These are phyloP conservation scores for Aspergillus vadensis DNA, from an alignment of 2,329 filamentous ascomycete species.

Conservation along the genomic window DNA sequence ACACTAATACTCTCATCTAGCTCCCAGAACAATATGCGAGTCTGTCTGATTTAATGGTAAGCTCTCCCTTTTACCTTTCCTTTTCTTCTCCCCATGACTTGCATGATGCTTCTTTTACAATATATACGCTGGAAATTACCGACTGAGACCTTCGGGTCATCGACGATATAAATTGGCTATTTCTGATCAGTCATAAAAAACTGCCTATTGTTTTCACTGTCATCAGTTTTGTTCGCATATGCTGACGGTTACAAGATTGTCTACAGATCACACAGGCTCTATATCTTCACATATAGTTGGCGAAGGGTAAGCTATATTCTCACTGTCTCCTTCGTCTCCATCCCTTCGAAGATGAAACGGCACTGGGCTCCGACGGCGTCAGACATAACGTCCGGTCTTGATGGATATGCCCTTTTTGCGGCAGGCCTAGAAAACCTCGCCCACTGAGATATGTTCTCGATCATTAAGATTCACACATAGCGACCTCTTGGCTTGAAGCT, in stretches of 20 bases:
- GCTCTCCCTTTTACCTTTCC: constrained; percentile 38
- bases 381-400: constrained; percentile 62
- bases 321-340: constrained; percentile 2
- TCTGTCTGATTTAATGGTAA: constrained; percentile 24
- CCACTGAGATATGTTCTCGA: constrained; percentile 68
- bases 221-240: constrained; percentile 8
- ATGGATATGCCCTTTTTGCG: constrained; percentile 84
- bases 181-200: constrained; percentile 61
- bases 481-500: constrained; percentile 29
- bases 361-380: constrained; percentile 91
- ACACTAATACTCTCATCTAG: constrained; percentile 5
- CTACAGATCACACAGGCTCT: neutral
- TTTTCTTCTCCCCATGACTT: constrained; percentile 20
- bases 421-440: constrained; percentile 99
- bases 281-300: neutral
- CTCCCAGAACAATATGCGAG: neutral
- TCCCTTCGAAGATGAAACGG: constrained; percentile 55
- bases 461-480: constrained; percentile 23
- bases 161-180: constrained; percentile 86
- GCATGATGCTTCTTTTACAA: constrained; percentile 60
- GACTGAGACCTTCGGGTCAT: constrained; percentile 71
- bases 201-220: constrained; percentile 20
- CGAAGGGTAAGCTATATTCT: constrained; percentile 27
- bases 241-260: constrained; percentile 25
- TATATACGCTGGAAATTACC: constrained; percentile 94